Base-by-base conservation (phyloP, 2,329 filamentous ascomycete genomes). In the Monosporascus sp. region DNA sequence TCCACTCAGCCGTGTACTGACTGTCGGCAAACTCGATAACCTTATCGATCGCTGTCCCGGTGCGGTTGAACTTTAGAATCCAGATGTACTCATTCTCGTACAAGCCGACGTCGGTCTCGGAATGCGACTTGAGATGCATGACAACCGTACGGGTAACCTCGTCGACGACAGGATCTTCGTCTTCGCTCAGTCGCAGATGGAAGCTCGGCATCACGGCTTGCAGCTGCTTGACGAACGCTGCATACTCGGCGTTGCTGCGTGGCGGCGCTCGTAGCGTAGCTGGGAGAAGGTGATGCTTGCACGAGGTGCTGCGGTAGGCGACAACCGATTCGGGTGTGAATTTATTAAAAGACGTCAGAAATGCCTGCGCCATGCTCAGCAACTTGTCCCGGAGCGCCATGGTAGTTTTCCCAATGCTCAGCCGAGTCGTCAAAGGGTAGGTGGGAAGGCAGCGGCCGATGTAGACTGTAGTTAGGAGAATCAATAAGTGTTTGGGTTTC, bases 71-170 rank as follows among this genome's bases (percentile, higher is more conserved):
- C 24, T 58, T 63, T 22, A 64, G 47, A 11, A 57, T 47, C 45
- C 53, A 56, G 11, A 63, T 50, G 31, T 62, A 64, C 49, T 64
- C 62, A 38, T 62, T 63, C 49, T 56, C 43, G 28, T 63, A 63
- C 14, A 55, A 35, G 6, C 60, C 62, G 24, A 50, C 24, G 8
- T 50, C 41, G 1, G 60, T 60, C 5, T 61, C 52, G 26, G 55
- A 49, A 11, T 44, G 48, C n/a, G 60, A 63, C 44, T 53, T 60
- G 26, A 61, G 48, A 28, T 64, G 57, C 44, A 62, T 7, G 20
- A 56, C 35, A 37, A 59, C 58, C 54, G 60, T 59, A 26, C 58
- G 53, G 20, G 49, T 20, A 15, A 54, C 52, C 18, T 57, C 58
- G 28, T 64, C 62, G 7, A 64, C 51, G 3, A 60, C 9, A 7